A percentile compares a stretch with the other conserved stretches of the same genome.
Evolutionary conservation across 1,139 yeast genomes (phyloP).

Genomic region (Candida glucosophila): DNA sequence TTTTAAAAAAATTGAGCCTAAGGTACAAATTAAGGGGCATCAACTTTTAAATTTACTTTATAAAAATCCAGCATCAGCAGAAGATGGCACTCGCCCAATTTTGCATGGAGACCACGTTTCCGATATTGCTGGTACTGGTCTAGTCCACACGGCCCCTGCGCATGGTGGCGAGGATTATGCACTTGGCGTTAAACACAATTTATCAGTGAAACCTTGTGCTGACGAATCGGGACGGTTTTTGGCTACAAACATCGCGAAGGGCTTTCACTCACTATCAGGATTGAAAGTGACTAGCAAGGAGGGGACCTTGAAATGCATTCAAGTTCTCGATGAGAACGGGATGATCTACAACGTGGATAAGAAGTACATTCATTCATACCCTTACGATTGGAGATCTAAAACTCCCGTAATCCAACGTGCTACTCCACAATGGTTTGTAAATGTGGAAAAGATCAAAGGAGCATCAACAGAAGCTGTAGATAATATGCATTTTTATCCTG

Average conservation of each 20-base stretch:
- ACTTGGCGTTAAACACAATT: constrained; percentile 49
- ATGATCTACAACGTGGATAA: constrained; percentile 44
- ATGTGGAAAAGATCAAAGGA: constrained; percentile 65
- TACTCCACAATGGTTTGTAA: constrained; percentile 96
- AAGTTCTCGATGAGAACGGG: constrained; percentile 29
- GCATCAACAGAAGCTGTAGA: constrained; percentile 53
- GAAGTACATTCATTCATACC: constrained; percentile 72
- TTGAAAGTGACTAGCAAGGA: constrained; percentile 56
- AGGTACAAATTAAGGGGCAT: constrained; percentile 28
- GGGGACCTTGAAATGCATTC: constrained; percentile 29
- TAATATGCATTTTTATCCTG: constrained; percentile 64
- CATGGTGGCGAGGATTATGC: constrained; percentile 93
- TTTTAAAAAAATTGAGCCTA: constrained; percentile 20
- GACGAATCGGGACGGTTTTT: constrained; percentile 64
- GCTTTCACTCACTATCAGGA: constrained; percentile 39
- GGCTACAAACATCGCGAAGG: constrained; percentile 33
- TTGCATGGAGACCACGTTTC: constrained; percentile 80
- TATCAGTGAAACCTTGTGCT: constrained; percentile 68
- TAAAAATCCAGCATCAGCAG: constrained; percentile 45
- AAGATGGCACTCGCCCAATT: constrained; percentile 41
- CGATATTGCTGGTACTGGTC: constrained; percentile 79
- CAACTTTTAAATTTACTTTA: constrained; percentile 40
- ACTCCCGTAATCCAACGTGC: constrained; percentile 92
- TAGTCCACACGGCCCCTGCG: constrained; percentile 96
- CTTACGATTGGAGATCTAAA: constrained; percentile 95